Evolutionary conservation across 805 yeast genomes (phyloP).

Genomic region (Starmera dryadoides): DNA sequence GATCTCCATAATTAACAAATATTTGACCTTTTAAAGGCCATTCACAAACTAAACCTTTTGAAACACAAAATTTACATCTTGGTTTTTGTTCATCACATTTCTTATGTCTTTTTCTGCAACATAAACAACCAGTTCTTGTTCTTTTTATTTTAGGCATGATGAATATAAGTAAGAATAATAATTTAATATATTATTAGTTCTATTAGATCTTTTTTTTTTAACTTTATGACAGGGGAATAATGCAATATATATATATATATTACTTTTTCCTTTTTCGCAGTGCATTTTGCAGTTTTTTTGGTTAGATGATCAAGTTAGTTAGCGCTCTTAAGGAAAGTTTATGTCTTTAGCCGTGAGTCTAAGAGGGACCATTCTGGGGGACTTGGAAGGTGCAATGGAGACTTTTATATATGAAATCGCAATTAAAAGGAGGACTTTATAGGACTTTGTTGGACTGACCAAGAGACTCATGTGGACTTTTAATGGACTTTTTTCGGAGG

Average conservation of each 20-base stretch:
- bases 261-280: no score
- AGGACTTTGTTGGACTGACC: no score
- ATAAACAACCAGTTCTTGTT: constrained; percentile 46
- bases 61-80: constrained; percentile 33
- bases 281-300: no score
- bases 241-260: neutral
- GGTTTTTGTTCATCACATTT: constrained; percentile 50
- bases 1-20: constrained; percentile 8
- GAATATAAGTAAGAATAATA: neutral
- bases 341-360: no score
- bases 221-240: neutral
- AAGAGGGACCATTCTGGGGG: no score
- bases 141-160: constrained; percentile 16
- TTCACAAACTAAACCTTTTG: constrained; percentile 23
- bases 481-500: no score
- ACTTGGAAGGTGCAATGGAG: no score
- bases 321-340: neutral
- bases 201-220: neutral
- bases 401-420: no score
- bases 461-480: no score
- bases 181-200: neutral
- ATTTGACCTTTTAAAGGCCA: constrained; percentile 14
- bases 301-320: neutral
- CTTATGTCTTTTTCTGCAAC: constrained; percentile 56
- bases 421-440: no score